These are phyloP conservation scores for Pichia occidentalis DNA, from an alignment of 805 yeast species.

Conservation along the genomic window DNA sequence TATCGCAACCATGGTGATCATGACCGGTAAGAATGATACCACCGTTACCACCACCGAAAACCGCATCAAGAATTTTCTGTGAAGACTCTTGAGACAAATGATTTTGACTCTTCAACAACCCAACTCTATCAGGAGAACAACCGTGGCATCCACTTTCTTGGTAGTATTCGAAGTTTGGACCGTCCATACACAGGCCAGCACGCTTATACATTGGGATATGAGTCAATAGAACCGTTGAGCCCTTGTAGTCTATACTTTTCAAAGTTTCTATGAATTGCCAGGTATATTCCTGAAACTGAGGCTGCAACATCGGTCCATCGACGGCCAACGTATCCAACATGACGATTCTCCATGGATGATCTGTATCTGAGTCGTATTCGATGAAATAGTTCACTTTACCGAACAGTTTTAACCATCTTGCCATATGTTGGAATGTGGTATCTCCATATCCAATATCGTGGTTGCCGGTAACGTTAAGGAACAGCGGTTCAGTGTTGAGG, in stretches of 20 bases:
- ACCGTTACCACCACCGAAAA: constrained; percentile 58
- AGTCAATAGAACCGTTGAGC: constrained; percentile 76
- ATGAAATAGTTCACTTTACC: constrained; percentile 84
- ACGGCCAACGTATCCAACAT: constrained; percentile 75
- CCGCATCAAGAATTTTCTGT: constrained; percentile 60
- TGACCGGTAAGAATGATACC: constrained; percentile 91
- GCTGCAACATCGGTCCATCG: constrained; percentile 87
- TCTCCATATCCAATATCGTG: constrained; percentile 98
- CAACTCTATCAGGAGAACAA: constrained; percentile 60
- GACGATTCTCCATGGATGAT: constrained; percentile 82
- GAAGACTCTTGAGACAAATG: constrained; percentile 66
- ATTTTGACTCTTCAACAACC: constrained; percentile 75
- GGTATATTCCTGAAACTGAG: constrained; percentile 57
- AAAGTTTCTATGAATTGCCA: constrained; percentile 68
- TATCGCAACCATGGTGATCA: constrained; percentile 91
- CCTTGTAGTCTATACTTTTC: constrained; percentile 49
- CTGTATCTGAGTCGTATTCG: constrained; percentile 55
- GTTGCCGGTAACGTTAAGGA: constrained; percentile 86
- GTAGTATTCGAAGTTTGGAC: constrained; percentile 65
- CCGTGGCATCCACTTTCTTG: constrained; percentile 40
- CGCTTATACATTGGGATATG: constrained; percentile 86
- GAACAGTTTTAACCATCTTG: constrained; percentile 64
- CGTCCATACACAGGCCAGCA: constrained; percentile 81
- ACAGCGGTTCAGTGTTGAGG: constrained; percentile 47
- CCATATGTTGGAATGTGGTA: constrained; percentile 85